Conservation (phyloP, 2,329 filamentous ascomycete genomes). For the Colletotrichum higginsianum region DNA sequence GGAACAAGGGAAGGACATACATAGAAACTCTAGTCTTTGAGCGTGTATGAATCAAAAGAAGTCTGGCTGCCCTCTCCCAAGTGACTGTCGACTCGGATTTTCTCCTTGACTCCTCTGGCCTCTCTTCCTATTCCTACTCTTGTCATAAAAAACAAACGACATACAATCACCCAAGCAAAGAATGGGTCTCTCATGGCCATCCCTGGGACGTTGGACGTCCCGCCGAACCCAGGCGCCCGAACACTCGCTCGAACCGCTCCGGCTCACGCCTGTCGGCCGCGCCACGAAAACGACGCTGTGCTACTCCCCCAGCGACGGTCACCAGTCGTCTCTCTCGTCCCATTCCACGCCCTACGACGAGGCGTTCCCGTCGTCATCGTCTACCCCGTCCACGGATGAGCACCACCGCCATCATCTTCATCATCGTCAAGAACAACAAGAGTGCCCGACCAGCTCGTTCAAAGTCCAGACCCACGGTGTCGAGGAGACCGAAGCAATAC, state of each 20-base stretch:
- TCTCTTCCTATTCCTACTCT: too few species aligned
- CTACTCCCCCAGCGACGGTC: not conserved
- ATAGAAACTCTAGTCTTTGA: not conserved
- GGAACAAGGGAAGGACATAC: not conserved
- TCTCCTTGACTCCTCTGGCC: not conserved
- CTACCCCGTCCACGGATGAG: too few species aligned
- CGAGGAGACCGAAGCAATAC: slow-evolving; percentile 9
- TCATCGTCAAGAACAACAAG: not conserved
- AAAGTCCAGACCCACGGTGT: not conserved
- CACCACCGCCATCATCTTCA: not conserved
- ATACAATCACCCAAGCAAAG: not conserved
- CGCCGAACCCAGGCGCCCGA: not conserved
- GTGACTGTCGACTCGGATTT: not conserved
- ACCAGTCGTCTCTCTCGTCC: not conserved
- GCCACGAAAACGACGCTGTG: not conserved
- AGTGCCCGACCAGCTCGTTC: not conserved
- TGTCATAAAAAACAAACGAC: not conserved
- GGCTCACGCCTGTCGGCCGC: not conserved
- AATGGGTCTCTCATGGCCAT: slow-evolving; percentile 12
- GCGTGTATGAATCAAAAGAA: not conserved
- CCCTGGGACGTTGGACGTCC: slow-evolving; percentile 9
- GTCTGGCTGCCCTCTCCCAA: not conserved
- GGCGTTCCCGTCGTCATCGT: not conserved
- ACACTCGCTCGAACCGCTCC: slow-evolving; percentile 8
- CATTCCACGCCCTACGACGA: not conserved